These are phyloP conservation scores for Mortierella antarctica DNA, from an alignment of 192 early-diverging fungal genomes.

Conservation along the genomic window DNA sequence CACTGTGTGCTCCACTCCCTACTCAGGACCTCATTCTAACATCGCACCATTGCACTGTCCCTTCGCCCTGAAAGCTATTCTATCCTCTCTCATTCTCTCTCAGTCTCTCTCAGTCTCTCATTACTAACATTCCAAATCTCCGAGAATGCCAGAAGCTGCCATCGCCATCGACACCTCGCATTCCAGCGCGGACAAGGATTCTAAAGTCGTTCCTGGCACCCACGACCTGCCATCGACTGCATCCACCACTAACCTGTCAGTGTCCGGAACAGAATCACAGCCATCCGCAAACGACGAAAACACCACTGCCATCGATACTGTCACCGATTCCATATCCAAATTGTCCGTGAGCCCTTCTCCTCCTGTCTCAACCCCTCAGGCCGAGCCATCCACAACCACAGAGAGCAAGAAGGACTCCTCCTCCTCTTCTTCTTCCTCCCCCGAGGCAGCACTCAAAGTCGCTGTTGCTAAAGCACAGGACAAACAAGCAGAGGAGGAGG, in stretches of 20 bases:
- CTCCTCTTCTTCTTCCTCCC: not conserved
- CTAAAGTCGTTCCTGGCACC: too few relatives aligned
- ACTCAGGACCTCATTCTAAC: not conserved
- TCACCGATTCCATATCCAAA: constrained; percentile 15
- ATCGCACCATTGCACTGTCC: not conserved
- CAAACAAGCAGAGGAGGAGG: not conserved
- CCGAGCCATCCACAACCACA: too few relatives aligned
- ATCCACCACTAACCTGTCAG: not conserved
- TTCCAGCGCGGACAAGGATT: not conserved
- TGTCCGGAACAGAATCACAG: not conserved
- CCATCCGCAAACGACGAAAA: not conserved
- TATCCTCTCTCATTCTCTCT: not conserved
- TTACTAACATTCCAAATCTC: constrained; percentile 3
- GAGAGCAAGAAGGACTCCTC: too few relatives aligned
- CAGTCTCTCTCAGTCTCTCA: not conserved
- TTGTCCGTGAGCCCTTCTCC: constrained; percentile 5
- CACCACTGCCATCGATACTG: not conserved
- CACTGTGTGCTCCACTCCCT: too few relatives aligned
- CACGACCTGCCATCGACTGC: not conserved
- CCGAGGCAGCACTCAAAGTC: not conserved
- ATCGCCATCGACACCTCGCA: not conserved
- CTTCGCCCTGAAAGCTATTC: not conserved
- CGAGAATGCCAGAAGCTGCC: not conserved
- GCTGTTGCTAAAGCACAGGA: not conserved
- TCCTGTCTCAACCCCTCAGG: not conserved